Evolutionary conservation across 192 early-diverging fungal species (phyloP), one percentile per base, ranked within the genome.

Genomic region (Haplosporangium gracile): DNA sequence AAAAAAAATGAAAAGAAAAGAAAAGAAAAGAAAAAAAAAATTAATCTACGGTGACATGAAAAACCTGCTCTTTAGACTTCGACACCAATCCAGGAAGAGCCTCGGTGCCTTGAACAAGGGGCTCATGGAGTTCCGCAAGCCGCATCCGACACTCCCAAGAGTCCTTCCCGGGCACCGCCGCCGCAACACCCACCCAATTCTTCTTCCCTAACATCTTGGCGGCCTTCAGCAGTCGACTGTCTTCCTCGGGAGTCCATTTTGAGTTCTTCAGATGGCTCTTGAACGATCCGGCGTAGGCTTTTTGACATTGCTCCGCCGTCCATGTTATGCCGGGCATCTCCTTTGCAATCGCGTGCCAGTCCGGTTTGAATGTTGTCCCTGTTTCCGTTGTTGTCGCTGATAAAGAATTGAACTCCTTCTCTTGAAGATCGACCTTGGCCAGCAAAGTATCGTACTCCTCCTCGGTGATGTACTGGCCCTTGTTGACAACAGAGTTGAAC

Each of bases 111-210:
- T 72, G 57, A 20, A 77, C 10, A 4, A 74, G 36, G 4, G 84
- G 75, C 22, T 80, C 47, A 24, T 86, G 78, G 3, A 86, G 72
- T 47, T 86, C 79, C 6, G 84, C 45, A 70, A 70, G 78, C 18
- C 84, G 84, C 24, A 86, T 32, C 20, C 84, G 84, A 42, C 84
- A 86, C 63, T 86, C 70, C 60, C 75, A 40, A 57, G 74, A 18
- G 73, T 75, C 10, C 32, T 68, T 26, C 38, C 49, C 39, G 9
- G 45, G 10, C 40, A 74, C 29, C 9, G 43, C 42, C 39, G 7
- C 8, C 0, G 84, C 84, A 38, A 78, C 40, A 4, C 42, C 60
- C 4, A 69, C 40, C 84, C 84, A 86, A 45, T 86, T 86, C 72
- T 86, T 86, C 9, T 65, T 76, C 22, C 84, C 84, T 26, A 72